These are phyloP conservation scores for Eimeria mitis DNA, from an alignment of 169 alveolate species.

Conservation along the genomic window DNA sequence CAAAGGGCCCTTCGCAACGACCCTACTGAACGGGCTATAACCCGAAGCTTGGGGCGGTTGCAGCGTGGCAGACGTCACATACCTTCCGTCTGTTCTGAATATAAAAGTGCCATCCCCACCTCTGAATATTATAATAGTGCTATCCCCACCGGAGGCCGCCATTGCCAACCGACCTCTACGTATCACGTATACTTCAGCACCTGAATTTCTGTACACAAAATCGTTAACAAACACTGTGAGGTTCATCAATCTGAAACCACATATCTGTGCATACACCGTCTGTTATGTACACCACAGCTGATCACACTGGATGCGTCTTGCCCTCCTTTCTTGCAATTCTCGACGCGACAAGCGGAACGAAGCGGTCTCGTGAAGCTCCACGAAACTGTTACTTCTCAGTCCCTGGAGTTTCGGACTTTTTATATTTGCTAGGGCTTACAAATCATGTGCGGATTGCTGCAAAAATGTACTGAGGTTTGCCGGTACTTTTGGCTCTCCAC, in stretches of 20 bases:
- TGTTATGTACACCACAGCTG: not conserved
- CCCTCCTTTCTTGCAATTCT: not conserved
- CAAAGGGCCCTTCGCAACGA: not conserved
- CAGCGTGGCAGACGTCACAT: not conserved
- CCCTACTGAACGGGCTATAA: not conserved
- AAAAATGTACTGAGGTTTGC: not conserved
- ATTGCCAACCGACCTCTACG: not conserved
- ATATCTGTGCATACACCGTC: not conserved
- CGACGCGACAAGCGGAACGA: not conserved
- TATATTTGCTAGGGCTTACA: not conserved
- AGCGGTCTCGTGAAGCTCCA: not conserved
- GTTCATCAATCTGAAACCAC: slow-evolving; percentile 1
- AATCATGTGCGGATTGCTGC: slow-evolving; percentile 34
- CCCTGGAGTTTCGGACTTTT: not conserved
- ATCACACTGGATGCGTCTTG: not conserved
- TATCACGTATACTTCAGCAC: not conserved
- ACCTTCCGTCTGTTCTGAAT: not conserved
- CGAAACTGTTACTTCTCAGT: no score
- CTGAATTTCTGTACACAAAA: not conserved
- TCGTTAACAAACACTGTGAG: not conserved
- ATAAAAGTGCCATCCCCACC: no score
- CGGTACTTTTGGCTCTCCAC: slow-evolving; percentile 61
- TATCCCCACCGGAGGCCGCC: not conserved
- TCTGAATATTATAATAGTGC: not conserved
- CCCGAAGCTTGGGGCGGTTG: not conserved